Evolutionary conservation across 352 stramenopile species (phyloP).

Genomic region (Pythium phragmiticola): DNA sequence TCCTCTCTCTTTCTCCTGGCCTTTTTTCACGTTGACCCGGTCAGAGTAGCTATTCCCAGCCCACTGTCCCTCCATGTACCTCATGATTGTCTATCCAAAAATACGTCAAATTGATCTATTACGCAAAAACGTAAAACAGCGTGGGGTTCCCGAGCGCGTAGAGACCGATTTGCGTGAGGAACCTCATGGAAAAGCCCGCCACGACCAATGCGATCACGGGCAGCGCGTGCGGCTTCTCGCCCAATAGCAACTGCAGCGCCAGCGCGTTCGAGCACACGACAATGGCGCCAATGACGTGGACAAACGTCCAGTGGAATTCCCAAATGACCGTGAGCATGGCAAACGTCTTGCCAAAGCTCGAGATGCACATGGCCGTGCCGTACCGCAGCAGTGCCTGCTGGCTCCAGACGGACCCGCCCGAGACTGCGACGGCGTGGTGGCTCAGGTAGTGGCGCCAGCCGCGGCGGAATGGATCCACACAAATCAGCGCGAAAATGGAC

Average conservation of each 20-base stretch:
- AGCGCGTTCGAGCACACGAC: conserved; percentile 75
- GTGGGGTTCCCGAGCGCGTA: conserved; percentile 71
- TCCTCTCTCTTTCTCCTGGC: conserved; percentile 20
- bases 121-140: conserved; percentile 76
- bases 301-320: conserved; percentile 85
- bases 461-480: conserved; percentile 48
- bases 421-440: conserved; percentile 1
- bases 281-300: conserved; percentile 77
- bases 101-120: conserved; percentile 11
- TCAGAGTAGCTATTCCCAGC: conserved; percentile 14
- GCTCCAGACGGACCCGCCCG: not conserved
- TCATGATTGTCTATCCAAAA: conserved; percentile 5
- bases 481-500: conserved; percentile 48
- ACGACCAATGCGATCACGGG: conserved; percentile 41
- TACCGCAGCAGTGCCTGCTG: conserved; percentile 37
- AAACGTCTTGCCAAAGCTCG: conserved; percentile 84
- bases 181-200: conserved; percentile 39
- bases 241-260: conserved; percentile 65
- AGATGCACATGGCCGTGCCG: conserved; percentile 69
- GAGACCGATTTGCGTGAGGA: conserved; percentile 48
- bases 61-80: not conserved
- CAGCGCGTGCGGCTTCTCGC: conserved; percentile 28
- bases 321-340: conserved; percentile 82
- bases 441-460: conserved; percentile 45
- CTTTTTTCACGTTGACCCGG: conserved; percentile 8